Base-by-base conservation (phyloP, 768 basidiomycete genomes). In the Trametes elegans region DNA sequence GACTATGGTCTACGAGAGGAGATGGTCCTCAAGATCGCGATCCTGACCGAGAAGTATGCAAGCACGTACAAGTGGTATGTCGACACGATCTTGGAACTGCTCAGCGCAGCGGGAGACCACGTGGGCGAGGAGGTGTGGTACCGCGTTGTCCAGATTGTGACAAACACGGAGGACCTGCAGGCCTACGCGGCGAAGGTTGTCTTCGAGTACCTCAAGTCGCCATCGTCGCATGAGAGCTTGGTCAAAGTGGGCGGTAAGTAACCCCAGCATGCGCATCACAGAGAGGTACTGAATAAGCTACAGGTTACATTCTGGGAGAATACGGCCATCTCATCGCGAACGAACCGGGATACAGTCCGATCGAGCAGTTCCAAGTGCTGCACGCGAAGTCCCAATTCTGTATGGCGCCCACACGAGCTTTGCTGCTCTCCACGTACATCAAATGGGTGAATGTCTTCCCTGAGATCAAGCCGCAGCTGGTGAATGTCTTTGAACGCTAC, bases 371-470 rank as follows among this genome's bases (percentile, higher is more conserved):
- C 70, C 89, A 90, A 60, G 76, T 88, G 3, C 74, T 98, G 6
- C 95, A 99, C 71, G 84, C 92, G 7, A 98, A 98, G 69, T 95
- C 94, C 13, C 93, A 96, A 68, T 90, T 93, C 67, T 97, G 95
- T 67, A 81, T 90, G 32, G 93, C 95, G 5, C 75, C 94, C 27
- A 98, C 97, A 7, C 84, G 96, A 29, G 88, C 95, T 0, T 78
- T 99, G 27, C 82, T 99, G 24, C 78, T 99, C 31, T 96, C 97
- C 10, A 98, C 97, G 0, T 99, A 99, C 69, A 88, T 98, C 76
- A 99, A 99, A 81, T 98, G 96, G 96, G 93, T 97, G 60, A 99
- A 99, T 68, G 91, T 99, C 53, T 99, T 98, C 72, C 97, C 97
- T 18, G 97, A 99, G 70, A 97, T 99, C 73, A 97, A 95, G 64